Base-by-base conservation (phyloP, 2,329 filamentous ascomycete genomes). In the Alternaria sp. region DNA sequence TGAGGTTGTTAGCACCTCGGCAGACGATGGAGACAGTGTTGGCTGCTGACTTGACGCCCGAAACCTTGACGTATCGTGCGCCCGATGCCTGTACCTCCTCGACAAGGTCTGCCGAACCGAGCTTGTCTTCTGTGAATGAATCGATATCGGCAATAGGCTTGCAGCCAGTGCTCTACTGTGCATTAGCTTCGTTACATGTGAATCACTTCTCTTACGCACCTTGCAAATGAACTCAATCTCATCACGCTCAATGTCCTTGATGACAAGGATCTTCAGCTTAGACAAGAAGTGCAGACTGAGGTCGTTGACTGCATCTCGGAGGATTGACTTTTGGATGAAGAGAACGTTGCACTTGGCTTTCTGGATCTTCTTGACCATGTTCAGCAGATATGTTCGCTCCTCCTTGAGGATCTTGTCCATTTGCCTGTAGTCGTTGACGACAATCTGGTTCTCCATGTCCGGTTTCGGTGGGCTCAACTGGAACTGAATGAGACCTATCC, bases 321-420 rank as follows among this genome's bases (percentile, higher is more conserved):
- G 89, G 73, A 99, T 99, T 13, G 95, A 98, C 84, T 99, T 99
- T 79, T 99, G 96, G 73, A 99, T 98, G 71, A 99, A 86, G 47
- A 98, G 89, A 46, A 99, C 96, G 76, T 99, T 99, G 85, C 96
- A 99, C 86, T 98, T 99, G 72, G 96, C 94, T 87, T 98, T 99
- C 85, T 98, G 97, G 83, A 99, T 99, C 88, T 98, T 99, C 89
- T 99, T 98, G 79, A 96, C 94, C 89, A 99, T 92, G 86, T 98
- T 98, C 62, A 99, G 88, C 68, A 99, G 89, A 83, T 99, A 99
- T 73, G 96, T 92, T 72, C 96, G 93, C 85, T 99, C 96, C 84
- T 99, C 96, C 85, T 99, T 99, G 73, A 99, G 88, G 71, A 99
- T 99, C 88, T 98, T 99, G 86, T 99, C 96, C 96, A 99, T 99